Percentiles rank a stretch among this genome's conserved stretches.
These are phyloP conservation scores for Ettlia oleoabundans DNA, from an alignment of 139 green algal genomes.

Conservation along the genomic window DNA sequence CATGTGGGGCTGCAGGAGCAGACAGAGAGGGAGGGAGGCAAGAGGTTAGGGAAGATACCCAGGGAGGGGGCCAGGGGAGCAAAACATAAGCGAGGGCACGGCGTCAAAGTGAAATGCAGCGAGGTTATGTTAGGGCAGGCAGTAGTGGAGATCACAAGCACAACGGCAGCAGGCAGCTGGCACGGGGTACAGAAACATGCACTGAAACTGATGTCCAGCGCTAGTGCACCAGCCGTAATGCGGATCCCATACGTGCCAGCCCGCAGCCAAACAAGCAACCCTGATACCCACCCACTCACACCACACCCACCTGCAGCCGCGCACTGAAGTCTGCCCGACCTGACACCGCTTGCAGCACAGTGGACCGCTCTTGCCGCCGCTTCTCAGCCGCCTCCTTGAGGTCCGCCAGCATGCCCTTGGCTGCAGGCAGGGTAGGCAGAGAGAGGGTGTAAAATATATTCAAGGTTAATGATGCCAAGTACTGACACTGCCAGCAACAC, in stretches of 20 bases:
- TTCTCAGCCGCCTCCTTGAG: constrained; percentile 90
- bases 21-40: too few relatives aligned
- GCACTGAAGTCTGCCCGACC: constrained; percentile 44
- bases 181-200: too few relatives aligned
- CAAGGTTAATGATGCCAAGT: too few relatives aligned
- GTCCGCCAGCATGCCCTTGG: constrained; percentile 90
- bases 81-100: background rate
- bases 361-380: constrained; percentile 56
- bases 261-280: too few relatives aligned
- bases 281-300: too few relatives aligned
- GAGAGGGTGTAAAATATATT: too few relatives aligned
- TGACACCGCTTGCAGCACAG: constrained; percentile 43
- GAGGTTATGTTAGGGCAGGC: too few relatives aligned
- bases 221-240: too few relatives aligned
- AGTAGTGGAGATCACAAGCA: background rate
- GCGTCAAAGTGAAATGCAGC: too few relatives aligned
- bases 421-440: background rate
- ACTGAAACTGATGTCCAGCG: too few relatives aligned
- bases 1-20: constrained; percentile 72
- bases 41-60: background rate
- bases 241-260: too few relatives aligned
- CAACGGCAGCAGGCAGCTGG: background rate
- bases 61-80: background rate
- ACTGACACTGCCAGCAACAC: background rate
- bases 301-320: constrained; percentile 3